These are phyloP conservation scores for Penicillium canariense DNA, from an alignment of 495 filamentous ascomycete genomes.

Conservation along the genomic window DNA sequence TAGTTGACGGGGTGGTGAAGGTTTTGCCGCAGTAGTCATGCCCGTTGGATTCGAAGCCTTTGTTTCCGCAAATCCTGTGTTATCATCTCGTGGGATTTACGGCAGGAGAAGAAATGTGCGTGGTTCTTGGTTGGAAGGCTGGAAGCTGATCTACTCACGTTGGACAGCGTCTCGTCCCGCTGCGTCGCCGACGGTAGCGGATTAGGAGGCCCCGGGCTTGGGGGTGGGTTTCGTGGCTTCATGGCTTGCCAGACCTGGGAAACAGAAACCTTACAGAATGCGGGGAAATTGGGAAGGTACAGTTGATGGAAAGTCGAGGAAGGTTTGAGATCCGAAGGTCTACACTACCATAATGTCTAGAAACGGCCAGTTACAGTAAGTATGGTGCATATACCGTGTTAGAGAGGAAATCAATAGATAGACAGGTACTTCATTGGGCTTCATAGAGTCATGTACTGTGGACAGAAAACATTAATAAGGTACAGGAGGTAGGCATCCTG, in stretches of 20 bases:
- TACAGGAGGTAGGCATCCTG: not conserved
- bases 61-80: not conserved
- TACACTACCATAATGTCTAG: no score
- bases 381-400: no score
- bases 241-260: no score
- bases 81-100: no score
- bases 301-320: no score
- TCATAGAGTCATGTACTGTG: not conserved
- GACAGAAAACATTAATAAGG: not conserved
- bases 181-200: conserved; percentile 8
- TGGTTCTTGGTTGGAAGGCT: no score
- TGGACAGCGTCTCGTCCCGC: conserved; percentile 12
- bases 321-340: no score
- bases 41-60: conserved; percentile 7
- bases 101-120: no score
- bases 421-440: not conserved
- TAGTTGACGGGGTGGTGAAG: conserved; percentile 6
- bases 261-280: not conserved
- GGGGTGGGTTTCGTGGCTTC: no score
- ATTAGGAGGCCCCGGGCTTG: no score
- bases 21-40: conserved; percentile 8
- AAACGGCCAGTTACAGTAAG: no score
- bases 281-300: not conserved
- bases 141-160: conserved; percentile 4
- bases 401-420: no score